Conservation (phyloP, 2,329 filamentous ascomycete species). For the Meredithiella fracta region DNA sequence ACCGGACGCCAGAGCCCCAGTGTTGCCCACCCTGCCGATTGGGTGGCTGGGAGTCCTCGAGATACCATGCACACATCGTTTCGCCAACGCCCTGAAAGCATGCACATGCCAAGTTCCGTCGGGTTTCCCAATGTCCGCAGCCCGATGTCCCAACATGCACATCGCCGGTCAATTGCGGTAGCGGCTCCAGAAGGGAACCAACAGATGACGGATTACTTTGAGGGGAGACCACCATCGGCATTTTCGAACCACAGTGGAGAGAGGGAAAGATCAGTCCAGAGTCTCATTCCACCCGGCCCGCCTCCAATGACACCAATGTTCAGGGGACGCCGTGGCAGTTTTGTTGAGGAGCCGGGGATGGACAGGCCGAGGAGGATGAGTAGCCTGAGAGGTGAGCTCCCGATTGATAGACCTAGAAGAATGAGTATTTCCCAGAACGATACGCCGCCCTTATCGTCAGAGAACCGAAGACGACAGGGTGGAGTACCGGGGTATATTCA, state of each 20-base stretch:
- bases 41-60: background rate
- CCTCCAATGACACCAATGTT: background rate
- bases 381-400: slow-evolving; percentile 4
- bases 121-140: background rate
- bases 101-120: background rate
- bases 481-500: background rate
- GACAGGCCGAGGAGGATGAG: slow-evolving; percentile 5
- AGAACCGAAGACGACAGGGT: no score
- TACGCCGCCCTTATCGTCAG: background rate
- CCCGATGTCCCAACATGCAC: background rate
- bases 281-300: background rate
- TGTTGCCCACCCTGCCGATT: background rate
- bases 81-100: background rate
- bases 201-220: background rate
- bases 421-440: slow-evolving; percentile 1
- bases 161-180: background rate
- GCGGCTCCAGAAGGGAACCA: background rate
- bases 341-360: background rate
- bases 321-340: background rate
- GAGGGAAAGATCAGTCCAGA: slow-evolving; percentile 3
- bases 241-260: slow-evolving; percentile 3
- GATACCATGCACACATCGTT: background rate
- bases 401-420: slow-evolving; percentile 2
- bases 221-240: background rate
- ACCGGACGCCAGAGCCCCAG: slow-evolving; percentile 5